These are phyloP conservation scores for Colletotrichum gigasporum DNA, from an alignment of 2,329 filamentous ascomycete genomes.

Conservation along the genomic window DNA sequence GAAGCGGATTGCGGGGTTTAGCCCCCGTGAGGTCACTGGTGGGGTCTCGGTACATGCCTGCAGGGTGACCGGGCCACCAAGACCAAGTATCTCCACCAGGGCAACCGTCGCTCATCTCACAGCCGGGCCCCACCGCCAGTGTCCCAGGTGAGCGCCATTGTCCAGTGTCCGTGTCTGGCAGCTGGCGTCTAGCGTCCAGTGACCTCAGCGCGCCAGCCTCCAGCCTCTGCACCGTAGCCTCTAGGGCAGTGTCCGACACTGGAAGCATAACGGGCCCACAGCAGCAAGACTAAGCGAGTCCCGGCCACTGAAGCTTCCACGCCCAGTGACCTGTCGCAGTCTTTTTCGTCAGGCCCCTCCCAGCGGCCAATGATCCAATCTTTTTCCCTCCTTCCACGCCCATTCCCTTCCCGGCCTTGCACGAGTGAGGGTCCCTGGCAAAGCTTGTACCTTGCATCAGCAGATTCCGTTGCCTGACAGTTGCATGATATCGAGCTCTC, in stretches of 20 bases:
- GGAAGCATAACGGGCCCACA: not conserved
- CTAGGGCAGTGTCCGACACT: not conserved
- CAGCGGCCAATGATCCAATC: constrained; percentile 16
- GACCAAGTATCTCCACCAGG: constrained; percentile 20
- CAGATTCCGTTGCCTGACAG: constrained; percentile 30
- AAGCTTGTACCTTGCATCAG: constrained; percentile 33
- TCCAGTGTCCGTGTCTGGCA: no score
- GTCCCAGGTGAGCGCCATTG: no score
- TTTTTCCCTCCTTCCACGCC: constrained; percentile 7
- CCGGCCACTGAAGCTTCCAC: no score
- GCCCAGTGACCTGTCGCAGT: not conserved
- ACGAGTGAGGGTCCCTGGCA: constrained; percentile 23
- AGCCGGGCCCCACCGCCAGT: no score
- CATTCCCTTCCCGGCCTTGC: constrained; percentile 20
- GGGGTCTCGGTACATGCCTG: constrained; percentile 29
- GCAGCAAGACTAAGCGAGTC: not conserved
- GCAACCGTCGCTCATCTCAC: not conserved
- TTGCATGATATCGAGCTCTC: constrained; percentile 26
- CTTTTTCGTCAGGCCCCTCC: not conserved
- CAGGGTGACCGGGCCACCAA: constrained; percentile 13
- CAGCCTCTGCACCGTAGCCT: no score
- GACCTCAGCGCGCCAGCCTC: no score
- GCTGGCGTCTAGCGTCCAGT: no score
- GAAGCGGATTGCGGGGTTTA: constrained; percentile 39
- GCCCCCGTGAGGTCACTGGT: constrained; percentile 29